phyloP scores from a whole-genome alignment of 1,284 basidiomycete genomes.

The Ustilago hordei region DNA sequence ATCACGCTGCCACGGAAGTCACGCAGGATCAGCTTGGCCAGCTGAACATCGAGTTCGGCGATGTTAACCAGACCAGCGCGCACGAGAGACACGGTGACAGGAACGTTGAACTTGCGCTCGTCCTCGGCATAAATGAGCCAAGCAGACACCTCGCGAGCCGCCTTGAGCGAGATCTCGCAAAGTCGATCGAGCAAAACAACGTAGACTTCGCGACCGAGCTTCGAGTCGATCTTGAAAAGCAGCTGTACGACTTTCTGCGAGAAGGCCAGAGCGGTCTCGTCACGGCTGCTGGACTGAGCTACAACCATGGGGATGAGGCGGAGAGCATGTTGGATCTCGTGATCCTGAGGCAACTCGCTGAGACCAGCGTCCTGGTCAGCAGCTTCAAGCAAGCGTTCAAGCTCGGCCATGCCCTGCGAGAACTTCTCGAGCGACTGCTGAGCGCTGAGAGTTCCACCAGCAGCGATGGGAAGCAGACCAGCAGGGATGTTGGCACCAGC shows the following conservation, averaged over 20 bases:
- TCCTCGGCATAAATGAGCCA: constrained; percentile 98
- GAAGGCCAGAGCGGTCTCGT: constrained; percentile 88
- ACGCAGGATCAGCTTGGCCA: constrained; percentile 83
- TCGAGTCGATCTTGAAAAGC: constrained; percentile 65
- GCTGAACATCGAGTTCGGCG: constrained; percentile 86
- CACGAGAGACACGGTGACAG: constrained; percentile 89
- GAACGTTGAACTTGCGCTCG: constrained; percentile 91
- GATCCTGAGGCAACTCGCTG: constrained; percentile 75
- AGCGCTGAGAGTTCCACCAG: constrained; percentile 40
- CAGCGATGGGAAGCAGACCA: constrained; percentile 25
- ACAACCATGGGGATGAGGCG: constrained; percentile 84
- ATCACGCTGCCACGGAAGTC: constrained; percentile 83
- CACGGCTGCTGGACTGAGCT: constrained; percentile 80
- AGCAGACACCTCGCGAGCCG: constrained; percentile 94
- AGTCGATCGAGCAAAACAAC: constrained; percentile 88
- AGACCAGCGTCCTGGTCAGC: constrained; percentile 50
- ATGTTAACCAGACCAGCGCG: constrained; percentile 84
- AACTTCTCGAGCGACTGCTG: constrained; percentile 70
- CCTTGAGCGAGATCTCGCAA: constrained; percentile 88
- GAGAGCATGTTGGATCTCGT: constrained; percentile 85
- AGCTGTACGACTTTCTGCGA: constrained; percentile 87
- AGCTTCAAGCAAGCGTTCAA: constrained; percentile 62
- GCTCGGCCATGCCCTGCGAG: constrained; percentile 56
- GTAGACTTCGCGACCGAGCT: constrained; percentile 73
- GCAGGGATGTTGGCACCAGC: constrained; percentile 29